Conservation (phyloP, 352 stramenopile species). For the Elongisporangium undulatum region DNA sequence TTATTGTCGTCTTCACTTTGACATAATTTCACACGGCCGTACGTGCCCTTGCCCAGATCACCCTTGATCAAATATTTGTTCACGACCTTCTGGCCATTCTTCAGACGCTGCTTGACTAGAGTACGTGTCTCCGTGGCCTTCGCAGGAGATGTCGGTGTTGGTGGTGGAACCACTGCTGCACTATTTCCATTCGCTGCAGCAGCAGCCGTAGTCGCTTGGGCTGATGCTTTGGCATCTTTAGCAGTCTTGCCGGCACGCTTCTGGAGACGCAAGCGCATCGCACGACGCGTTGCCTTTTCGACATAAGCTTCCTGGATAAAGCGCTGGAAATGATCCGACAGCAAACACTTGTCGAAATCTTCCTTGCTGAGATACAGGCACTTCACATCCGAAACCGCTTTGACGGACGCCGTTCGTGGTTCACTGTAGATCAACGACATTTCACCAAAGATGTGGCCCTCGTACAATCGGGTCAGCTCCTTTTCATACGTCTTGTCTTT, state of each 20-base stretch:
- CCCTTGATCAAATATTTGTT: conserved; percentile 95
- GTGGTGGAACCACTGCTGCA: conserved; percentile 27
- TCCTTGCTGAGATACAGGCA: conserved; percentile 85
- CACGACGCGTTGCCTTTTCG: conserved; percentile 76
- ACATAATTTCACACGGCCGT: conserved; percentile 83
- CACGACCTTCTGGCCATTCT: conserved; percentile 84
- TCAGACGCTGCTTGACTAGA: conserved; percentile 77
- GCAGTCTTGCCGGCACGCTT: conserved; percentile 32
- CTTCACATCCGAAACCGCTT: conserved; percentile 74
- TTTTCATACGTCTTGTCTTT: conserved; percentile 46
- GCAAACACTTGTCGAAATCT: conserved; percentile 84
- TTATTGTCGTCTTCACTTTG: conserved; percentile 74
- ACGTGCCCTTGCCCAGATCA: conserved; percentile 88
- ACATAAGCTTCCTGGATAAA: conserved; percentile 87
- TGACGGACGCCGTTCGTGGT: conserved; percentile 77
- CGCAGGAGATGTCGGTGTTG: conserved; percentile 41
- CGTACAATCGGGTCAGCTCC: conserved; percentile 80
- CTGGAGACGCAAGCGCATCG: conserved; percentile 75
- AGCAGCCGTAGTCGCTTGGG: conserved; percentile 7
- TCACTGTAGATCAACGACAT: conserved; percentile 89
- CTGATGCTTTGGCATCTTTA: conserved; percentile 9
- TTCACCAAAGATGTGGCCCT: conserved; percentile 87
- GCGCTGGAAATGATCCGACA: conserved; percentile 79
- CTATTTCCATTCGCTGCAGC: conserved; percentile 18
- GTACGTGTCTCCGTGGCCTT: conserved; percentile 77